phyloP scores from a whole-genome alignment of 2,329 filamentous ascomycete genomes.

The Graphium sp. region DNA sequence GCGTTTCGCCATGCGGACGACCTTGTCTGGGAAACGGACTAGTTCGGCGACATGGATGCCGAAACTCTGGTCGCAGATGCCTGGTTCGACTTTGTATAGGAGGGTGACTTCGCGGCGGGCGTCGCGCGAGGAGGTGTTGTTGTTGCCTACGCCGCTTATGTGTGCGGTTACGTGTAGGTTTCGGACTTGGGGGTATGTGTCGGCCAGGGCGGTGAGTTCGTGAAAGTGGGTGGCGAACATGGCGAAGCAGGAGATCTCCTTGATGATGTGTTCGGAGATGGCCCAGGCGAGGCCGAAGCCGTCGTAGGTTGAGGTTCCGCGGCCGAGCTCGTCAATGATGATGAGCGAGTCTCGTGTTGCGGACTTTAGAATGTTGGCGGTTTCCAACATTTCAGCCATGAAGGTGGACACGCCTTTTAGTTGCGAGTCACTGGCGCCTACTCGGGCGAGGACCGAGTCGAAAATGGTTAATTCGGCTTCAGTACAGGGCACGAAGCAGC shows the following conservation, averaged over 20 bases:
- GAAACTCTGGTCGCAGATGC: conserved; percentile 93
- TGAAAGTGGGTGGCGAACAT: conserved; percentile 98
- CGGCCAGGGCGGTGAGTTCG: conserved; percentile 80
- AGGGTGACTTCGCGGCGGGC: conserved; percentile 75
- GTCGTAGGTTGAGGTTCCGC: conserved; percentile 94
- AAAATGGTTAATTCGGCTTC: conserved; percentile 90
- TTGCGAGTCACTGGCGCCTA: conserved; percentile 90
- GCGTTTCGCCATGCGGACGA: conserved; percentile 96
- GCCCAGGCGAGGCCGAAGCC: conserved; percentile 98
- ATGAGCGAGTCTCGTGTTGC: conserved; percentile 91
- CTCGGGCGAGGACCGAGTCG: conserved; percentile 88
- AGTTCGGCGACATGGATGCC: conserved; percentile 97
- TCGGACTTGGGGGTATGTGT: conserved; percentile 72
- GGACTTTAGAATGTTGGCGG: conserved; percentile 93
- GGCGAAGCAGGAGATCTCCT: conserved; percentile 83
- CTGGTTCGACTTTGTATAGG: conserved; percentile 90
- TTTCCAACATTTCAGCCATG: conserved; percentile 99
- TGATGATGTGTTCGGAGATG: conserved; percentile 93
- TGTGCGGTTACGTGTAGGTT: conserved; percentile 96
- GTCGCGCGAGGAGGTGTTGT: conserved; percentile 16
- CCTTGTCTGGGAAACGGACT: conserved; percentile 90
- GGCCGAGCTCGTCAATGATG: conserved; percentile 94
- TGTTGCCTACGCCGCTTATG: conserved; percentile 41
- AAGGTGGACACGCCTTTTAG: conserved; percentile 97
- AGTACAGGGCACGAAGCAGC: conserved; percentile 85